These are phyloP conservation scores for Akanthomyces uredinophilus DNA, from an alignment of 2,329 filamentous ascomycete species.

Conservation along the genomic window DNA sequence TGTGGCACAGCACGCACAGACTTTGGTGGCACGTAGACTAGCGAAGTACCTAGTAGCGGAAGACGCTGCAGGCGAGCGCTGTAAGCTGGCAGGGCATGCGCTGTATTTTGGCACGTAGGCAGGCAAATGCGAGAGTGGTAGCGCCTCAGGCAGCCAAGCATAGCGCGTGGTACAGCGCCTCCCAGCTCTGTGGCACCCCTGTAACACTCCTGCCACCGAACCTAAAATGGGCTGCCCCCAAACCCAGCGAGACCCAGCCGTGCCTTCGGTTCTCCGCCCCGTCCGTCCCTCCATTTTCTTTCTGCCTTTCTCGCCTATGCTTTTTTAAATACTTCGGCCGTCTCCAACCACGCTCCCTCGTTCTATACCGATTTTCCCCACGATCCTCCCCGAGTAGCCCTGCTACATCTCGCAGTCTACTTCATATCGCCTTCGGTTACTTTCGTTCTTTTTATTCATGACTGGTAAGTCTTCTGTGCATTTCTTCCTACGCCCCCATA, in stretches of 20 bases:
- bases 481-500: slow-evolving; percentile 20
- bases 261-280: slow-evolving; percentile 26
- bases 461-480: slow-evolving; percentile 41
- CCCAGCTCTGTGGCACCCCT: neutral
- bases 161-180: neutral
- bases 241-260: slow-evolving; percentile 20
- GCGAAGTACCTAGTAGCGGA: no score
- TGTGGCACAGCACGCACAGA: neutral
- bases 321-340: slow-evolving; percentile 31
- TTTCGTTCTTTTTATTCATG: slow-evolving; percentile 41
- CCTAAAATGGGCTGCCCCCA: slow-evolving; percentile 22
- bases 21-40: neutral
- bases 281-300: slow-evolving; percentile 30
- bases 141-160: no score
- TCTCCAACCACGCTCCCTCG: slow-evolving; percentile 30
- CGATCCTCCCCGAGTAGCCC: neutral
- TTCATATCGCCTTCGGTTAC: slow-evolving; percentile 27
- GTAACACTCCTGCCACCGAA: slow-evolving; percentile 10
- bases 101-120: no score
- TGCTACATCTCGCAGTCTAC: slow-evolving; percentile 15
- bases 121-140: no score
- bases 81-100: no score
- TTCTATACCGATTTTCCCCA: slow-evolving; percentile 17
- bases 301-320: slow-evolving; percentile 28
- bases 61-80: no score